These are phyloP conservation scores for Hypericum perforatum DNA, from an alignment of 345 rosid species.

Conservation along the genomic window DNA sequence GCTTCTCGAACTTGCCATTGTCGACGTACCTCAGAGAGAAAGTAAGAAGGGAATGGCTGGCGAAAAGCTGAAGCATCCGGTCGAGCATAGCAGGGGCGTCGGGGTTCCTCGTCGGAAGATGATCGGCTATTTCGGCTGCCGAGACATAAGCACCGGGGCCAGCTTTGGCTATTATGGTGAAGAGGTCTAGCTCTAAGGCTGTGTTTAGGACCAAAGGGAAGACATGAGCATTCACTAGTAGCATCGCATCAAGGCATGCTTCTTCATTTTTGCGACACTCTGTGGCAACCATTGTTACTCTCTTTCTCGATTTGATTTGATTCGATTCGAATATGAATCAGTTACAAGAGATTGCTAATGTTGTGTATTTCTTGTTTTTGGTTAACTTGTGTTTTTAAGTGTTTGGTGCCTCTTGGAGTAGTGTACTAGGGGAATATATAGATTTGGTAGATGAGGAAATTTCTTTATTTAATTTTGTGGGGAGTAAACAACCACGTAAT, in stretches of 20 bases:
- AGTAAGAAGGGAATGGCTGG: constrained; percentile 20
- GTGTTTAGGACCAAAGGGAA: constrained; percentile 22
- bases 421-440: too few relatives aligned
- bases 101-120: constrained; percentile 12
- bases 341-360: too few relatives aligned
- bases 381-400: too few relatives aligned
- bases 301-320: too few relatives aligned
- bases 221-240: constrained; percentile 6
- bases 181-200: constrained; percentile 18
- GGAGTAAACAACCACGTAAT: too few relatives aligned
- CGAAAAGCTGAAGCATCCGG: constrained; percentile 21
- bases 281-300: too few relatives aligned
- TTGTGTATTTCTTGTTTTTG: too few relatives aligned
- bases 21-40: constrained; percentile 3
- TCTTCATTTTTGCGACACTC: constrained; percentile 5
- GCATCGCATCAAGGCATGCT: constrained; percentile 11
- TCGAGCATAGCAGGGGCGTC: constrained; percentile 21
- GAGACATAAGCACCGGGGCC: constrained; percentile 14
- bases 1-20: constrained; percentile 13
- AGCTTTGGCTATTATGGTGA: constrained; percentile 20
- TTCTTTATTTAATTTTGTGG: too few relatives aligned
- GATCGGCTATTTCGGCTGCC: constrained; percentile 19
- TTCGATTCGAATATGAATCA: too few relatives aligned
- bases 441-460: too few relatives aligned
- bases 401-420: too few relatives aligned